Conservation (phyloP, 2,329 filamentous ascomycete species). For the Pseudogymnoascus sp. region DNA sequence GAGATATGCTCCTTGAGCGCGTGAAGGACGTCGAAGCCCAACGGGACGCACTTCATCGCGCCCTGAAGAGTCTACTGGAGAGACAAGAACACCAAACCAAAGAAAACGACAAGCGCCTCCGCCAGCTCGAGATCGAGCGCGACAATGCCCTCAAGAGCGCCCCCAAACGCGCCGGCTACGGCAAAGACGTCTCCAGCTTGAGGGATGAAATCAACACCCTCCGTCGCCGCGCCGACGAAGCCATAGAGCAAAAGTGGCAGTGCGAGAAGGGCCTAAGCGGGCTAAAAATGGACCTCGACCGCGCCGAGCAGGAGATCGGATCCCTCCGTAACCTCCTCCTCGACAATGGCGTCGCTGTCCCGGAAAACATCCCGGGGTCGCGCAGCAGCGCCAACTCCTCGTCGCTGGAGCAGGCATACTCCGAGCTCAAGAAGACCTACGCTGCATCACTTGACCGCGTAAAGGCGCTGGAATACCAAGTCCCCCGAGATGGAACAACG, state of each 20-base stretch:
- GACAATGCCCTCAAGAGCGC: conserved; percentile 61
- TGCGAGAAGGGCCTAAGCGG: conserved; percentile 84
- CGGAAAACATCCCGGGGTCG: conserved; percentile 34
- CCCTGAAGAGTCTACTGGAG: conserved; percentile 75
- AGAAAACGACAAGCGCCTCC: conserved; percentile 74
- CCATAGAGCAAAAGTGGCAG: conserved; percentile 91
- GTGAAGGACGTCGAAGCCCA: conserved; percentile 91
- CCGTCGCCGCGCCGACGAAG: conserved; percentile 81
- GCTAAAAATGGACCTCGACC: conserved; percentile 92
- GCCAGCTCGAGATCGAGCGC: conserved; percentile 66
- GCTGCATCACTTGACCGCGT: conserved; percentile 57
- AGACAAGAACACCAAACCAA: conserved; percentile 78
- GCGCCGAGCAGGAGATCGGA: conserved; percentile 84
- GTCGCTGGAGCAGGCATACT: conserved; percentile 65
- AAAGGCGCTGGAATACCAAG: conserved; percentile 50
- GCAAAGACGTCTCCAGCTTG: conserved; percentile 70
- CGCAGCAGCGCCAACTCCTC: conserved; percentile 43
- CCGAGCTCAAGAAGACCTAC: conserved; percentile 66
- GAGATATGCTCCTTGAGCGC: conserved; percentile 65
- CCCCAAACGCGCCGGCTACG: conserved; percentile 69
- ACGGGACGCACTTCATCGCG: conserved; percentile 81
- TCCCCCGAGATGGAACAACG: conserved; percentile 48
- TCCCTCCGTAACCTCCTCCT: conserved; percentile 70
- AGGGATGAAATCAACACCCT: conserved; percentile 78
- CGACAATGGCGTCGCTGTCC: conserved; percentile 73